phyloP scores from a whole-genome alignment of 1,284 basidiomycete species.

The Malassezia caprae region DNA sequence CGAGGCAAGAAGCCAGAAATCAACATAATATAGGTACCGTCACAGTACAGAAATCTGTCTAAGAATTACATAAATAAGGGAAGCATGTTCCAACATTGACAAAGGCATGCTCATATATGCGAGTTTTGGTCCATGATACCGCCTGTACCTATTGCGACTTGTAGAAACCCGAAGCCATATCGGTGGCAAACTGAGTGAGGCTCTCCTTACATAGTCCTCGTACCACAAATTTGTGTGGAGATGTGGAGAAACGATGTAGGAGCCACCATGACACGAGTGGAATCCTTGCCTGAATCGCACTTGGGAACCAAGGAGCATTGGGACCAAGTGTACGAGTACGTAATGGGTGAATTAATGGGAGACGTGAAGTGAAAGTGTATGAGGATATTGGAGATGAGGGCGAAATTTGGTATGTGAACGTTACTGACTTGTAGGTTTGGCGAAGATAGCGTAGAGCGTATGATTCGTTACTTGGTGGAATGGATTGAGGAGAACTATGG shows the following conservation, averaged over 20 bases:
- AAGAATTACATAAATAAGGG: too few relatives aligned
- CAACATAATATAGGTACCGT: too few relatives aligned
- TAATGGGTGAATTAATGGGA: not conserved
- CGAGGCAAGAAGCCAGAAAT: too few relatives aligned
- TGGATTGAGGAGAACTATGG: conserved; percentile 4
- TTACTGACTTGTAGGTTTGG: conserved; percentile 60
- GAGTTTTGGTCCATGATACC: too few relatives aligned
- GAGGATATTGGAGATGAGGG: conserved; percentile 75
- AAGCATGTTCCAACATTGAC: too few relatives aligned
- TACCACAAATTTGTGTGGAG: not conserved
- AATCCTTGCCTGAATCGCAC: conserved; percentile 51
- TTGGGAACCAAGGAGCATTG: conserved; percentile 60
- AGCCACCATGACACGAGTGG: conserved; percentile 5
- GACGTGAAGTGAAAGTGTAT: conserved; percentile 63
- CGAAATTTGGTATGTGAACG: conserved; percentile 61
- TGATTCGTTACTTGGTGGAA: conserved; percentile 52
- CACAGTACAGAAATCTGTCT: too few relatives aligned
- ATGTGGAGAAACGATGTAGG: not conserved
- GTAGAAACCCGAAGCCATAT: too few relatives aligned
- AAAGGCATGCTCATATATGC: too few relatives aligned
- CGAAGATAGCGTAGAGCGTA: conserved; percentile 65
- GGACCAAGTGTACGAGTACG: conserved; percentile 20
- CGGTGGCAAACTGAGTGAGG: too few relatives aligned
- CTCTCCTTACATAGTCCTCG: too few relatives aligned
- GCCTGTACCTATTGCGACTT: too few relatives aligned